These are phyloP conservation scores for Syzygium grande DNA, from an alignment of 345 rosid genomes.

Conservation along the genomic window DNA sequence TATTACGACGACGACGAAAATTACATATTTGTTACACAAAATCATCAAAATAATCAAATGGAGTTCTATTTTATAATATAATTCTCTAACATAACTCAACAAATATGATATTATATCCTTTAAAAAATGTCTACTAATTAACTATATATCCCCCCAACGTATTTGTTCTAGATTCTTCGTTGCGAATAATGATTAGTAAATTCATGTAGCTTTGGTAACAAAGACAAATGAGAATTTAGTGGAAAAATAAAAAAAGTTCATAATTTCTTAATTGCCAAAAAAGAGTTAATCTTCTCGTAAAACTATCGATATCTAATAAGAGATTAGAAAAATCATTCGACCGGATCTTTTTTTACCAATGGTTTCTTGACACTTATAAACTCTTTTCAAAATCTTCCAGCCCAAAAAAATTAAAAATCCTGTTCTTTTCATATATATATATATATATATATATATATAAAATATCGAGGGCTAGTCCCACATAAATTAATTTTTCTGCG, in stretches of 20 bases:
- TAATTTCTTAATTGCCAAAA: background rate
- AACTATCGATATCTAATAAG: fast-evolving
- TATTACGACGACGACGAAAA: background rate
- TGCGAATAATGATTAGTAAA: background rate
- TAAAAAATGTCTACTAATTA: background rate
- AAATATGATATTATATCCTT: background rate
- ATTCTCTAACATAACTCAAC: background rate
- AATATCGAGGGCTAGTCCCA: background rate
- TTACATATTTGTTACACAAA: background rate
- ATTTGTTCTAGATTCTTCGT: background rate
- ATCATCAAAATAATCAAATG: background rate
- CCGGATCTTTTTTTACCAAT: background rate
- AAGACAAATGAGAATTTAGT: fast-evolving
- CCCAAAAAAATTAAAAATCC: background rate
- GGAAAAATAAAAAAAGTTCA: background rate
- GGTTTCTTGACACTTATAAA: background rate
- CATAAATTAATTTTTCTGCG: background rate
- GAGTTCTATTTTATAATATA: background rate
- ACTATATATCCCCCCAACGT: background rate
- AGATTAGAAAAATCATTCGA: background rate
- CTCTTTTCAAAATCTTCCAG: background rate
- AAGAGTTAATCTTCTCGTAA: background rate
- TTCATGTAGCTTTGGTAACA: background rate
- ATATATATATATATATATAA: background rate
- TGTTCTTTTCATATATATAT: too few species aligned